phyloP scores from a whole-genome alignment of 331 rosid species.

The Dryas integrifolia region DNA sequence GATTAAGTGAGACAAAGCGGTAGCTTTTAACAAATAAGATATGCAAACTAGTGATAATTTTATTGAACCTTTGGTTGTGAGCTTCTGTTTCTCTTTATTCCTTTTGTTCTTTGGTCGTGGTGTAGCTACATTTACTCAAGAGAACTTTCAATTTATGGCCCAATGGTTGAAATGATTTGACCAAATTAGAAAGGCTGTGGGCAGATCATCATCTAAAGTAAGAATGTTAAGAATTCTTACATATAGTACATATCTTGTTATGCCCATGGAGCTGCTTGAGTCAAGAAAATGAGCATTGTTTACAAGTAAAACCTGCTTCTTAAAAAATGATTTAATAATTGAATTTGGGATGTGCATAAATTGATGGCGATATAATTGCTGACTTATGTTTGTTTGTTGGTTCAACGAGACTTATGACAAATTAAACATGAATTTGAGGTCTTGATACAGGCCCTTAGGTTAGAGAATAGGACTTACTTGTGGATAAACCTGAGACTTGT shows the following conservation, averaged over 20 bases:
- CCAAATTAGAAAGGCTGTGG: not conserved
- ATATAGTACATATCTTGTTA: not conserved
- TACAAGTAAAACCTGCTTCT: too few relatives aligned
- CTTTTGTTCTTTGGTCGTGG: not conserved
- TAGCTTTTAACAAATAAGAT: not conserved
- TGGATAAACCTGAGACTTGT: too few relatives aligned
- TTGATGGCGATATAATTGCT: too few relatives aligned
- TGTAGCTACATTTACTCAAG: not conserved
- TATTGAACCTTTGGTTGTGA: not conserved
- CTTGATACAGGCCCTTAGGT: too few relatives aligned
- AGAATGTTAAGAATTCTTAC: not conserved
- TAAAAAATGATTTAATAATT: too few relatives aligned
- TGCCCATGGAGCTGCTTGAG: not conserved
- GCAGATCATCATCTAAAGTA: not conserved
- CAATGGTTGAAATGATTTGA: not conserved
- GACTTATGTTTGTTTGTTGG: too few relatives aligned
- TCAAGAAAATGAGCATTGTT: not conserved
- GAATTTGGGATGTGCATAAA: too few relatives aligned
- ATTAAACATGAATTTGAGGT: too few relatives aligned
- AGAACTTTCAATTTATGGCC: not conserved
- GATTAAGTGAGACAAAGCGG: constrained; percentile 4
- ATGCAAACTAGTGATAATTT: not conserved
- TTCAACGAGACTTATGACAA: too few relatives aligned
- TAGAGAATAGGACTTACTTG: too few relatives aligned
- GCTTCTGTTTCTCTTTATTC: not conserved